Evolutionary conservation across 2,329 filamentous ascomycete species (phyloP).

Genomic region (Colletotrichum limetticola): DNA sequence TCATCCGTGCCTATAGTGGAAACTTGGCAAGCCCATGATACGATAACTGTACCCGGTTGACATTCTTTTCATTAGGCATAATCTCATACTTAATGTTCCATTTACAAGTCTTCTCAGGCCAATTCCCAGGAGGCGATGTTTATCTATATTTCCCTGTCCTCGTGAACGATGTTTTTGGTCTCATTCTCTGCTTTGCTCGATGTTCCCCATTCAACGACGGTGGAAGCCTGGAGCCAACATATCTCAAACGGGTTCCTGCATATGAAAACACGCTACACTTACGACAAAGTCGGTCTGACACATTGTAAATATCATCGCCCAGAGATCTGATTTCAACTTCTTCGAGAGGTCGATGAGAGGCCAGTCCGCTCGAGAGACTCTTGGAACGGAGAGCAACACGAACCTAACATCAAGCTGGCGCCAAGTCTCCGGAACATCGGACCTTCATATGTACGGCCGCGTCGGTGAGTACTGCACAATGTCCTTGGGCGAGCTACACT

Average conservation of each 20-base stretch:
- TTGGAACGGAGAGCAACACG: neutral
- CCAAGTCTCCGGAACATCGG: neutral
- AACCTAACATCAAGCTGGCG: neutral
- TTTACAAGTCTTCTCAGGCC: neutral
- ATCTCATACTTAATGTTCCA: neutral
- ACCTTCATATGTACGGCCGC: neutral
- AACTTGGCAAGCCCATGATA: neutral
- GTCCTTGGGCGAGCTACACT: neutral
- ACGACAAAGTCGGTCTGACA: neutral
- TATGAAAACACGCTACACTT: neutral
- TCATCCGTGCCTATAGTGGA: neutral
- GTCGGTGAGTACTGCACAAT: neutral
- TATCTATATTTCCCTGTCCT: neutral
- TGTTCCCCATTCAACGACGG: neutral
- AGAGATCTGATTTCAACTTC: neutral
- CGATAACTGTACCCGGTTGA: too few species aligned
- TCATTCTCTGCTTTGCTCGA: neutral
- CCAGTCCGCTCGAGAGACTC: too few species aligned
- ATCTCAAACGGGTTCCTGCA: conserved; percentile 28
- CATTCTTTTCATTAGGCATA: neutral
- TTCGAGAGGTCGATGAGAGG: neutral
- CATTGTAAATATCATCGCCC: neutral
- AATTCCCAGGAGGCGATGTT: neutral
- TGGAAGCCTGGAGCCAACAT: neutral
- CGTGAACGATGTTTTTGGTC: neutral